phyloP scores from a whole-genome alignment of 345 rosid genomes.

The Syzygium oleosum region DNA sequence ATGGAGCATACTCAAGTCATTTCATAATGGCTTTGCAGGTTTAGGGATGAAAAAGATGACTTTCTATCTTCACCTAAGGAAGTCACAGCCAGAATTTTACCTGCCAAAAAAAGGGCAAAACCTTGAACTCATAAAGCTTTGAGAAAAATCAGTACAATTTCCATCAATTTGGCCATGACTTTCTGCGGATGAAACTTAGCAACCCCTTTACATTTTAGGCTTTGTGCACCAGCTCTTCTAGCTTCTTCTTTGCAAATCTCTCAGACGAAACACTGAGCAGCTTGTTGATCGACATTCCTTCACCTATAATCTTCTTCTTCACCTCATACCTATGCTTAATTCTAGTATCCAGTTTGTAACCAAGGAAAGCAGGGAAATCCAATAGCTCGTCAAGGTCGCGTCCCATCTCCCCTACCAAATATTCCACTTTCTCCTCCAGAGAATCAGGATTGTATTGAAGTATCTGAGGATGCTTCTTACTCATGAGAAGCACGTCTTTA shows the following conservation, averaged over 20 bases:
- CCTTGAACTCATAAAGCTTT: neutral
- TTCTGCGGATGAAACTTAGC: neutral
- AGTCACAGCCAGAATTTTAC: constrained; percentile 11
- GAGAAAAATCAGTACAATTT: neutral
- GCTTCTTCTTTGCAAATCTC: constrained; percentile 28
- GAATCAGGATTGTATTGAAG: constrained; percentile 51
- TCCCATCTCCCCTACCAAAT: constrained; percentile 63
- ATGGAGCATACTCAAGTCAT: neutral
- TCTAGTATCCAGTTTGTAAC: constrained; percentile 73
- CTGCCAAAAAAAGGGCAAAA: neutral
- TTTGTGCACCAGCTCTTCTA: neutral
- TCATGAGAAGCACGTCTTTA: constrained; percentile 52
- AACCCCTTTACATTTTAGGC: neutral
- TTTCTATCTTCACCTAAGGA: neutral
- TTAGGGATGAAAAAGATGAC: neutral
- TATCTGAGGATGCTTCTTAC: constrained; percentile 77
- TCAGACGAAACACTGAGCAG: constrained; percentile 49
- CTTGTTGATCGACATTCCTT: constrained; percentile 63
- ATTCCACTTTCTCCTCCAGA: constrained; percentile 64
- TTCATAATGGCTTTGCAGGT: constrained; percentile 2
- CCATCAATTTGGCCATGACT: neutral
- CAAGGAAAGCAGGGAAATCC: constrained; percentile 74
- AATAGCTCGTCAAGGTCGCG: constrained; percentile 65
- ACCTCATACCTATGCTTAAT: constrained; percentile 67
- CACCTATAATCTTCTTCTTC: constrained; percentile 42